Evolutionary conservation across 345 rosid genomes (phyloP), one percentile per base, ranked within the genome.

Genomic region (Salix koriyanagi): DNA sequence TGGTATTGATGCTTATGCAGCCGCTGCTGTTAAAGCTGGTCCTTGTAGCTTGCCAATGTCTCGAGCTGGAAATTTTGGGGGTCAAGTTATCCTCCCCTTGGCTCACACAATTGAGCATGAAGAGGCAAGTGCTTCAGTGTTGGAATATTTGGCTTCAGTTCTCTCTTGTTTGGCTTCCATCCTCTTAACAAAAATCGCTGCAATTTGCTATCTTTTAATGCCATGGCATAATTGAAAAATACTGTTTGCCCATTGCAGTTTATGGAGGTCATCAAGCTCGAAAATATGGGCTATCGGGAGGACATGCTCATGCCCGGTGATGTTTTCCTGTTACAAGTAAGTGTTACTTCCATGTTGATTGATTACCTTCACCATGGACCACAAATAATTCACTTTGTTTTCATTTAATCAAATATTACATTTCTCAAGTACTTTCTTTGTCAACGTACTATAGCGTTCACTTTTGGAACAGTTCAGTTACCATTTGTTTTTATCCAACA

Each of bases 101-200:
- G 97, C 99, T 79, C 97, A 96, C 79, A 94, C 97, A 54, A 85
- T 90, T 60, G 98, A 96, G 84, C 90, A 96, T 84, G 99, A 96
- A 84, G 99, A 96, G 96, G 99, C 90, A 54, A 84, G 85, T 61
- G 30, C 16, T 60, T 12, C 62, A 67, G 23, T 79, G 46, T 44
- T 54, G 41, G 39, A 66, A 41, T 56, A 39, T 19, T 26, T 6
- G 23, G 23, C 15, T 56, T 26, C 6, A 23, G 30, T 77, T 77
- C 16, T 23, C 60, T 50, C 18, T 25, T 77, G 18, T n/a, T 28
- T 70, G 32, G 19, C 56, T 42, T 14, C 44, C 25, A 26, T 65
- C 6, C 65, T 34, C 28, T 69, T 58, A 1, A 11, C 16, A 39
- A 34, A 23, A 15, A 26, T 50, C 44, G 7, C 16, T 54, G 11